A percentile compares a stretch with the other conserved stretches of the same genome.
Conservation (phyloP, 306 rosid genomes). For the Cicer bijugum region DNA sequence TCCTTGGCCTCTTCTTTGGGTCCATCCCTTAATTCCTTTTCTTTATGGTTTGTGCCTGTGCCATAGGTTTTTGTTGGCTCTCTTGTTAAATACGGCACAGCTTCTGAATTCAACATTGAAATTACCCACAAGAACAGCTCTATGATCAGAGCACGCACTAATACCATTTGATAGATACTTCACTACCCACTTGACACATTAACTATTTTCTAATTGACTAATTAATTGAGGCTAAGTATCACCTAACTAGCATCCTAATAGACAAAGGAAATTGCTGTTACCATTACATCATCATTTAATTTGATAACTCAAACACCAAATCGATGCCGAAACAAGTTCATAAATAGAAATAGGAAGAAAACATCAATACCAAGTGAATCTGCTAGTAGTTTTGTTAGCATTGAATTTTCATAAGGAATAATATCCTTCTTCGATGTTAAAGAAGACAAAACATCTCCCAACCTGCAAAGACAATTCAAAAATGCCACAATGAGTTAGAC, state of each 20-base stretch:
- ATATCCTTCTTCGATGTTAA: conserved; percentile 56
- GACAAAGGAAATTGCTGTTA: conserved; percentile 8
- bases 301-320: conserved; percentile 30
- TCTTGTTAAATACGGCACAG: not conserved
- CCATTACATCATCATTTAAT: conserved; percentile 3
- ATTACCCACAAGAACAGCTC: not conserved
- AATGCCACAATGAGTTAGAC: conserved; percentile 35
- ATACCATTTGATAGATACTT: not conserved
- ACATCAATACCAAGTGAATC: conserved; percentile 56
- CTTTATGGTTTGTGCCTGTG: not conserved
- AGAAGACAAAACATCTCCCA: conserved; percentile 61
- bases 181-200: not conserved
- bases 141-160: not conserved
- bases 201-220: not conserved
- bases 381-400: conserved; percentile 52
- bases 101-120: not conserved
- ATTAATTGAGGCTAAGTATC: not conserved
- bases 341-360: conserved; percentile 37
- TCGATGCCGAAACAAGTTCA: conserved; percentile 33
- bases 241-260: conserved; percentile 21
- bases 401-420: conserved; percentile 55
- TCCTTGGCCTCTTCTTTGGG: conserved; percentile 4
- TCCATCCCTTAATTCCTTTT: not conserved
- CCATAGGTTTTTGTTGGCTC: not conserved
- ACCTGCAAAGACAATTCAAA: conserved; percentile 48